Conservation (phyloP, 768 basidiomycete species). For the Suillus brevipes region DNA sequence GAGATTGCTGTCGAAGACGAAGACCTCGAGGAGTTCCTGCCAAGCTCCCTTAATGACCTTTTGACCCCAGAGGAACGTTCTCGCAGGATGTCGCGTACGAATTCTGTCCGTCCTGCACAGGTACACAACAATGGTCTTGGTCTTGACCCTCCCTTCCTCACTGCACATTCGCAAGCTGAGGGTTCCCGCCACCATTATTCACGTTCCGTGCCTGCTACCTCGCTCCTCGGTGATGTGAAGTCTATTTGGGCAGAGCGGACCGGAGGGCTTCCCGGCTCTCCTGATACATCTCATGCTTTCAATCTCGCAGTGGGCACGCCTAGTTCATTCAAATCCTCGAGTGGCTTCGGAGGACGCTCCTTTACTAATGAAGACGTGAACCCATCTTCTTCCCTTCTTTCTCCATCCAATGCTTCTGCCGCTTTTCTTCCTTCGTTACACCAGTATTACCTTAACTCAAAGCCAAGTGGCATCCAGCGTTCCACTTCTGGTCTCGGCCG, state of each 20-base stretch:
- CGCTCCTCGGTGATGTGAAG: constrained; percentile 71
- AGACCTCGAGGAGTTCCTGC: constrained; percentile 87
- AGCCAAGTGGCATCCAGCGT: constrained; percentile 33
- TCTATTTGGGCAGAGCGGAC: constrained; percentile 76
- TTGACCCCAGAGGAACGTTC: constrained; percentile 86
- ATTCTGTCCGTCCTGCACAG: constrained; percentile 35
- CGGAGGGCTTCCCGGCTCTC: constrained; percentile 38
- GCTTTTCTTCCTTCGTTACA: constrained; percentile 79
- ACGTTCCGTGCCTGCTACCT: constrained; percentile 77
- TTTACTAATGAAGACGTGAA: constrained; percentile 14
- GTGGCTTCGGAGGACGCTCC: constrained; percentile 34
- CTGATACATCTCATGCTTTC: constrained; percentile 33
- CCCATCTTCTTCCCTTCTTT: constrained; percentile 38
- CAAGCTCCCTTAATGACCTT: constrained; percentile 84
- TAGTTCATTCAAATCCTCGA: constrained; percentile 50
- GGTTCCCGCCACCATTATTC: constrained; percentile 65
- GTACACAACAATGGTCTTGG: constrained; percentile 22
- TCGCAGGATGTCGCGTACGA: constrained; percentile 78
- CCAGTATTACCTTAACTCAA: constrained; percentile 60
- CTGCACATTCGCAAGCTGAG: constrained; percentile 21
- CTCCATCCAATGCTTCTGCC: constrained; percentile 78
- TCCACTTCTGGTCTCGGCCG: constrained; percentile 16
- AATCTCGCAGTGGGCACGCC: constrained; percentile 42
- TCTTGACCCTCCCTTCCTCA: constrained; percentile 16
- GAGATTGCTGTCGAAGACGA: constrained; percentile 64